Percentiles rank a stretch among this genome's conserved stretches.
Evolutionary conservation across 169 alveolate genomes (phyloP).

Genomic region (Eimeria sp.): DNA sequence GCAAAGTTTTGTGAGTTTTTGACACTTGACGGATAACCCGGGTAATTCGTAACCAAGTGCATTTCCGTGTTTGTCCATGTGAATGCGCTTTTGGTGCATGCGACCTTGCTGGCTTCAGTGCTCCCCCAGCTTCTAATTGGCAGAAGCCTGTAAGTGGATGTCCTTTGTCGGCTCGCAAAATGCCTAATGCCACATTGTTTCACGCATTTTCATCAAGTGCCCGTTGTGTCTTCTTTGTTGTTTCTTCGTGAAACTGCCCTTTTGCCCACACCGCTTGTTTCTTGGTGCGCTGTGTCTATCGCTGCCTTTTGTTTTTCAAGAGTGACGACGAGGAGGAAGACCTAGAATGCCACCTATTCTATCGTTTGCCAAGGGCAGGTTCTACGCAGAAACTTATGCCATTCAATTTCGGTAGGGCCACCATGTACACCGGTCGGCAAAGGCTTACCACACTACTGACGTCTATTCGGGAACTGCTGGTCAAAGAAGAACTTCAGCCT

Average conservation of each 20-base stretch:
- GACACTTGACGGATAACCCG: background rate
- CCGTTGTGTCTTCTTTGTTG: background rate
- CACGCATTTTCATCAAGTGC: background rate
- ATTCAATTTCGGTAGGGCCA: background rate
- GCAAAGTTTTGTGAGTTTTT: background rate
- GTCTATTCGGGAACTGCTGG: background rate
- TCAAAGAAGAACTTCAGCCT: background rate
- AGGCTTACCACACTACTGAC: background rate
- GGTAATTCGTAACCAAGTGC: background rate
- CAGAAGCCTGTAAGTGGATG: background rate
- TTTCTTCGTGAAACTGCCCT: background rate
- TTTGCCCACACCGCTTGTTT: background rate
- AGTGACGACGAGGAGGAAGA: too few relatives aligned
- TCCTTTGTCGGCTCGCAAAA: background rate
- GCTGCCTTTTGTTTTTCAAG: background rate
- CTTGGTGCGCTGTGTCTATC: background rate
- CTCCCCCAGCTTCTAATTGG: background rate
- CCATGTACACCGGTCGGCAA: background rate
- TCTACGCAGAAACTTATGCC: background rate
- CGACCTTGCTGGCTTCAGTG: background rate
- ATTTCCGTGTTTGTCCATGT: background rate
- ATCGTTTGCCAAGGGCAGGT: slow-evolving; percentile 1
- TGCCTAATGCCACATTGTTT: background rate
- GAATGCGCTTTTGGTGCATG: background rate
- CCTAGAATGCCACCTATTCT: background rate